Base-by-base conservation (phyloP, 2,329 filamentous ascomycete species). In the Xylogone sp. region DNA sequence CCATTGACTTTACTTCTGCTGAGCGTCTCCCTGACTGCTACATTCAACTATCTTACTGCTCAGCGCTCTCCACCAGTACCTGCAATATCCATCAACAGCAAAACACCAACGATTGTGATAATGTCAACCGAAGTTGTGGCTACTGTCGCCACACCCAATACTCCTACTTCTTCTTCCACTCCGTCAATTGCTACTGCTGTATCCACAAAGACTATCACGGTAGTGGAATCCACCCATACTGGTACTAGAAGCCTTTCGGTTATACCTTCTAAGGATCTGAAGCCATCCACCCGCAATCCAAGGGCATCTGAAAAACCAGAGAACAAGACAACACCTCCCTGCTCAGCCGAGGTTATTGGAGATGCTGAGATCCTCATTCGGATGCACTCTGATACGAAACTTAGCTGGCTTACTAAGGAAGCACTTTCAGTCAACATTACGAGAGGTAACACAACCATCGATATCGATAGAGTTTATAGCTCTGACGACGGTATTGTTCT, bases 351-450 rank as follows among this genome's bases (percentile, higher is more conserved):
- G 50, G 60, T 75, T 13, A 61, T 71, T 53, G 71, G 75, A 51
- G 69, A 71, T 49, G 74, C 76, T 50, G 74, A 80, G 53, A 75
- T 84, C 24, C 63, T 83, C 47, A 72, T 84, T 47, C 76, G 73
- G 47, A 75, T 84, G 12, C 75, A 79, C 2, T 67, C 70, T 45
- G 68, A 63, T 44, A 76, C 70, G 60, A 83, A 76, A 64, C 73
- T 72, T 43, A 69, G 69, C 21, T 84, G 81, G 80, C 70, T 83
- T 44, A 70, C 75, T 3, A 80, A 75, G 59, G 75, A 79, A 27
- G 81, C 81, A 27, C 74, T 85, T 54, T 70, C 74, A 48, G 74
- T 85, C 48, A 75, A 78, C 21, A 77, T 82, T 21, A 75, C 73
- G 42, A 75, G 80, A 43, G 75, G 71, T 3, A 69, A 73, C 13